Evolutionary conservation across 2,329 filamentous ascomycete species (phyloP), one percentile per base, ranked within the genome.

Genomic region (Alternaria novae-zelandiae): DNA sequence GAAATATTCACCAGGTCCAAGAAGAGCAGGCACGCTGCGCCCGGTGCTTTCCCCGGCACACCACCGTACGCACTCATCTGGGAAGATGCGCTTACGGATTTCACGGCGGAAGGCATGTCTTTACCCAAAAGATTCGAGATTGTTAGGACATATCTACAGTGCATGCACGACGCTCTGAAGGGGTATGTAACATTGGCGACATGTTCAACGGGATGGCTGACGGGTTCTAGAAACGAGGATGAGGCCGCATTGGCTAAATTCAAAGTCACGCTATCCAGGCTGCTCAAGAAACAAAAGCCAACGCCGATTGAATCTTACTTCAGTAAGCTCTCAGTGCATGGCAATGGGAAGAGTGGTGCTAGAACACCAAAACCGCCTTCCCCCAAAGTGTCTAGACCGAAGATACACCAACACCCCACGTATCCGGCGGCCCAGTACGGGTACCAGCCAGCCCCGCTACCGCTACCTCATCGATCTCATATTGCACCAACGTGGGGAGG

Each of bases 61-160:
- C 76, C 80, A 44, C 72, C 80, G 28, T 86, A 86, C 69, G 79
- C 81, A 59, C 77, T 81, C 26, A 82, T 84, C 26, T 89, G 87
- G 87, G 75, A 82, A 41, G 81, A 84, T 49, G 75, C 88, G 32
- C 78, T 81, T 63, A 70, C 78, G 12, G 81, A 82, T 54, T 83
- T 87, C 66, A 81, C 79, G 63, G 70, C 77, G 12, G 82, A 87
- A 70, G 80, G 83, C 5, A 82, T 82, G 51, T 75, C 81, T 9
- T 73, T 89, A 32, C 74, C 78, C 11, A 77, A 80, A 36, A 82
- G 86, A 23, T 73, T 89, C 30, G 80, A 83, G 30, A 80, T 82
- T 64, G 88, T 86, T 71, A 81, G 82, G 55, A 75, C 78, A 8
- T 86, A 86, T 69, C 70, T 88, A 44, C 77, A 82, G 53, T 85